phyloP scores from a whole-genome alignment of 495 filamentous ascomycete species.

The Penicillium bialowiezense region DNA sequence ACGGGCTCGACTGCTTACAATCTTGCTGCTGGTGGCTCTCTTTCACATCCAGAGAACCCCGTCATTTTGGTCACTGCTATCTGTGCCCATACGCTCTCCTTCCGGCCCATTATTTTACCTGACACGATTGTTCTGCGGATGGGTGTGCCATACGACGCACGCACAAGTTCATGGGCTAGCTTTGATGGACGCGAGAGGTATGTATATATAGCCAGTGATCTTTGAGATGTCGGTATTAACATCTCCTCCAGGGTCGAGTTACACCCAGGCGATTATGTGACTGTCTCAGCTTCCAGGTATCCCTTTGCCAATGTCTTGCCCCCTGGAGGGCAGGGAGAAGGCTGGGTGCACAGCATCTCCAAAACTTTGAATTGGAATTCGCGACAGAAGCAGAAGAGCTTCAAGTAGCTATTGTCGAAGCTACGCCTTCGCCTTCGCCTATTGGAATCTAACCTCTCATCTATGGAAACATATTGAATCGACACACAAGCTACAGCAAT shows the following conservation, averaged over 20 bases:
- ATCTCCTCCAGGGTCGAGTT: conserved; percentile 63
- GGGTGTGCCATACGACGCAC: conserved; percentile 88
- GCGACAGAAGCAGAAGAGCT: conserved; percentile 66
- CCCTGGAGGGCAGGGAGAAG: conserved; percentile 69
- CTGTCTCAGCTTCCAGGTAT: conserved; percentile 86
- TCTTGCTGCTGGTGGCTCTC: conserved; percentile 88
- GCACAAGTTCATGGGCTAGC: conserved; percentile 89
- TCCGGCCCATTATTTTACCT: conserved; percentile 91
- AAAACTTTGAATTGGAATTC: conserved; percentile 95
- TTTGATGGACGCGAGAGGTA: conserved; percentile 90
- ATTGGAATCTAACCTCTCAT: too few relatives aligned
- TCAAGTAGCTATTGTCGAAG: conserved; percentile 26
- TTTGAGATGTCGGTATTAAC: not conserved
- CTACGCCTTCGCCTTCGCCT: not conserved
- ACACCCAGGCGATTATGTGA: conserved; percentile 89
- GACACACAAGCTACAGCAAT: too few relatives aligned
- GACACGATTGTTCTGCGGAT: conserved; percentile 91
- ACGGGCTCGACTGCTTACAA: conserved; percentile 97
- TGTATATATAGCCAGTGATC: not conserved
- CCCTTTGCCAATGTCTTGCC: conserved; percentile 89
- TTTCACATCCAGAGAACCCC: conserved; percentile 95
- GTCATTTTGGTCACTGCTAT: conserved; percentile 95
- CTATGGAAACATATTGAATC: too few relatives aligned
- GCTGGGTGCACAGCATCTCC: conserved; percentile 91
- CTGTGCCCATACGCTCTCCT: conserved; percentile 92